Conservation (phyloP, 768 basidiomycete species). For the Erythrobasidium yunnanense region DNA sequence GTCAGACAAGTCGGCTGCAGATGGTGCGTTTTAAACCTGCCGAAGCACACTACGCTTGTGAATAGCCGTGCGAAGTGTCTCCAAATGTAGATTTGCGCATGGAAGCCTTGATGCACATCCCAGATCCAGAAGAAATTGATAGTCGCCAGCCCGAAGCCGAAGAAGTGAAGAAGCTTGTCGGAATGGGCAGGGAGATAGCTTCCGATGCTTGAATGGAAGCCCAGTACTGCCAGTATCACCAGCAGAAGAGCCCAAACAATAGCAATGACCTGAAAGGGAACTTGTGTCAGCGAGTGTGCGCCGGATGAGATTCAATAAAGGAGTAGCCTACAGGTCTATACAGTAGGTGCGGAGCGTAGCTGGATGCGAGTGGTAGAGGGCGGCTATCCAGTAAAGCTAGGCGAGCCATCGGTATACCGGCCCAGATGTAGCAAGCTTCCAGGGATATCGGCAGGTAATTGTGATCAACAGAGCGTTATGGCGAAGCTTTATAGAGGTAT, state of each 20-base stretch:
- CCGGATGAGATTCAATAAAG: background rate
- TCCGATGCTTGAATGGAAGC: constrained; percentile 5
- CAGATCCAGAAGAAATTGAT: constrained; percentile 28
- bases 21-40: constrained; percentile 5
- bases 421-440: too few relatives aligned
- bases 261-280: background rate
- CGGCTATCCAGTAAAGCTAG: too few relatives aligned
- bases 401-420: too few relatives aligned
- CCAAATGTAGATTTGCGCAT: constrained; percentile 28
- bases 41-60: constrained; percentile 19
- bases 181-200: constrained; percentile 1
- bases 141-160: constrained; percentile 28
- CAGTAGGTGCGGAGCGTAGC: too few relatives aligned
- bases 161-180: constrained; percentile 29
- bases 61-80: constrained; percentile 15
- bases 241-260: background rate
- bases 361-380: too few relatives aligned
- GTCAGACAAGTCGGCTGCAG: background rate
- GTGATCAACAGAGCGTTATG: too few relatives aligned
- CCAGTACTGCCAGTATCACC: background rate
- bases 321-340: background rate
- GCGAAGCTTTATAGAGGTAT: too few relatives aligned
- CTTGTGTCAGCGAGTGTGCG: too few relatives aligned
- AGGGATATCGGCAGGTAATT: too few relatives aligned
- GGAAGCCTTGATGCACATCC: constrained; percentile 26